Percentiles rank a stretch among this genome's conserved stretches.
These are phyloP conservation scores for Musa schizocarpa DNA, from an alignment of 176 grass and related monocot genomes.

Conservation along the genomic window DNA sequence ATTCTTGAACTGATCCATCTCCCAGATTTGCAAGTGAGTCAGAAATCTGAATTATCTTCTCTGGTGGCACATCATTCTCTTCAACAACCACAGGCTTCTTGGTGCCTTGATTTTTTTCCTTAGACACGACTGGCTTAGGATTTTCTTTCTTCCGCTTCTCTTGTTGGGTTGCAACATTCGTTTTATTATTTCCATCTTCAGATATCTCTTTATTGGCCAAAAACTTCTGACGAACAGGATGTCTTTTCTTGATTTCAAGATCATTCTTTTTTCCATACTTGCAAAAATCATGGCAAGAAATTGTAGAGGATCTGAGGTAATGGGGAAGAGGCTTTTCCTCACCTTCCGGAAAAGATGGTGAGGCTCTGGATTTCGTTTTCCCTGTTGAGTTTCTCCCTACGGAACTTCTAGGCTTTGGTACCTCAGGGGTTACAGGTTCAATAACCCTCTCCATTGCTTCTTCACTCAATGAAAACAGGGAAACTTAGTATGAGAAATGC, in stretches of 20 bases:
- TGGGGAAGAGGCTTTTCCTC: slow-evolving; percentile 39
- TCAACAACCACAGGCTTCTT: slow-evolving; percentile 3
- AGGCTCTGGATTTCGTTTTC: not conserved
- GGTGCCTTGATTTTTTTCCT: slow-evolving; percentile 32
- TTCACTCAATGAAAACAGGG: slow-evolving; percentile 26
- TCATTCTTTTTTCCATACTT: slow-evolving; percentile 61
- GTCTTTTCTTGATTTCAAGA: slow-evolving; percentile 42
- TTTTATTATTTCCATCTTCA: not conserved
- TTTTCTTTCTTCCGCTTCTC: slow-evolving; percentile 21
- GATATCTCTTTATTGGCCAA: slow-evolving; percentile 5
- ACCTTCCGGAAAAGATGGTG: not conserved
- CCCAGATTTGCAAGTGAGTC: slow-evolving; percentile 18
- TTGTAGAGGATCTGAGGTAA: slow-evolving; percentile 51
- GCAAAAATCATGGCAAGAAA: slow-evolving; percentile 80
- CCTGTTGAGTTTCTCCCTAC: slow-evolving; percentile 5
- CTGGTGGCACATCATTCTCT: not conserved
- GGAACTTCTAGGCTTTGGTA: not conserved
- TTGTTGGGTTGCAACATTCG: slow-evolving; percentile 9
- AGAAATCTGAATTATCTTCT: not conserved
- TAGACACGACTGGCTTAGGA: slow-evolving; percentile 3
- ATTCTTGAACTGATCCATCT: slow-evolving; percentile 20
- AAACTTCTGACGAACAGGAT: slow-evolving; percentile 22
- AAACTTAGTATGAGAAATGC: not conserved
- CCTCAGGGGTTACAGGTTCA: slow-evolving; percentile 1
- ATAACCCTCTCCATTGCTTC: slow-evolving; percentile 24